Conservation (phyloP, 768 basidiomycete species). For the Cantharellus anzutake region DNA sequence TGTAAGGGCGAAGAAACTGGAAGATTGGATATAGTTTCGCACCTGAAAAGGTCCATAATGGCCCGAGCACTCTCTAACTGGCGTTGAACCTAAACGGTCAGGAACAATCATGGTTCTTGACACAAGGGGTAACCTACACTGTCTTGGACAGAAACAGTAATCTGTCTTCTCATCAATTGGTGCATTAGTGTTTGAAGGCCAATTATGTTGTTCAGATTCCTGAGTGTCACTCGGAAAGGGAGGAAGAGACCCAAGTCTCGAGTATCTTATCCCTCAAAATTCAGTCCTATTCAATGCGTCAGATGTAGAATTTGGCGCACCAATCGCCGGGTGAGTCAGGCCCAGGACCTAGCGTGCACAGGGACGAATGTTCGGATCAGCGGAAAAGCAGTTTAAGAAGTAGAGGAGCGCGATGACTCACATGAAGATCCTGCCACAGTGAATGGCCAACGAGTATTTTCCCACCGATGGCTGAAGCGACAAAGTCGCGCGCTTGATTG, state of each 20-base stretch:
- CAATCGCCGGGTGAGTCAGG: slow-evolving; percentile 1
- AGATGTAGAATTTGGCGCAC: neutral
- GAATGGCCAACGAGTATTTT: slow-evolving; percentile 60
- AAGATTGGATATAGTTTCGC: neutral
- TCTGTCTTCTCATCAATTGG: slow-evolving; percentile 64
- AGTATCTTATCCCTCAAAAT: slow-evolving; percentile 23
- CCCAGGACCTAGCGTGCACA: slow-evolving; percentile 7
- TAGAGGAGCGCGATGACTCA: slow-evolving; percentile 11
- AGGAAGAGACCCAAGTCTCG: slow-evolving; percentile 69
- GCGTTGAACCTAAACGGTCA: neutral
- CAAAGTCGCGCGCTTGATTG: slow-evolving; percentile 40
- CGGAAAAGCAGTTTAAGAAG: neutral
- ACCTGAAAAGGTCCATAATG: slow-evolving; percentile 6
- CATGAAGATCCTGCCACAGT: slow-evolving; percentile 71
- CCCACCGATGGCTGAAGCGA: slow-evolving; percentile 45
- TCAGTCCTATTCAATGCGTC: neutral
- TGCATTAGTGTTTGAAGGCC: slow-evolving; percentile 66
- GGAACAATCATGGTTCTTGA: neutral
- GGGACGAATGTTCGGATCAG: neutral
- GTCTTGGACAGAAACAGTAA: slow-evolving; percentile 51
- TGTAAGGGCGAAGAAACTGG: neutral
- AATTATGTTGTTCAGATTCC: slow-evolving; percentile 38
- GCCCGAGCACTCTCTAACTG: slow-evolving; percentile 66
- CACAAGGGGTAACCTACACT: slow-evolving; percentile 31
- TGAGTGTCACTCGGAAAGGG: slow-evolving; percentile 57